Base-by-base conservation (phyloP, 345 rosid species). In the Eucalyptus regnans region DNA sequence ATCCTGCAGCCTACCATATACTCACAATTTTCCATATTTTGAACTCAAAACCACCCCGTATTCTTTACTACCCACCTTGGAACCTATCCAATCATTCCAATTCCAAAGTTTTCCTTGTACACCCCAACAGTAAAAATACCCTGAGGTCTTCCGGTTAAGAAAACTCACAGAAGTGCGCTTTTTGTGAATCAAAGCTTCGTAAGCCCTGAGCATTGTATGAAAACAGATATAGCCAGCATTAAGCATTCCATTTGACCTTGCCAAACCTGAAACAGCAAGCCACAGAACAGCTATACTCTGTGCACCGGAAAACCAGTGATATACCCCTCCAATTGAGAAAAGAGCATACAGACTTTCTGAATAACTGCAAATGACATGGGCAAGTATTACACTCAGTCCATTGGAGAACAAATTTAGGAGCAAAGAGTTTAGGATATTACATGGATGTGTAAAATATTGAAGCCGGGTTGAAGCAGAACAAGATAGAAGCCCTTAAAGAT, bases 191-290 rank as follows among this genome's bases (percentile, higher is more conserved):
- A 91, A 79, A 88, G 97, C 97, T 90, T 94, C 94, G 91, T 95
- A 96, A 87, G 92, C 95, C 89, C 58, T 94, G 91, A 95, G 96
- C 96, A 97, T 95, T 1, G 97, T 94, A 95, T 95, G 97, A 92
- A 96, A 96, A 94, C 99, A 94, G 87, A 95, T 89, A 91, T 96
- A 97, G 89, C 99, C 99, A 91, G 99, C 98, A 94, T 97, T 95
- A 87, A 97, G 94, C 92, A 97, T 93, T 89, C 99, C 99, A 89
- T 97, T 97, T 62, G 99, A 96, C 92, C 99, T 95, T 91, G 99
- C 97, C 94, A 93, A 94, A 68, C 96, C 94, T 88, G 99, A 98
- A 87, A 96, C 93, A 56, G 98, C 95, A 94, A 97, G 91, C 95
- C 96, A 97, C 87, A 97, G 91, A 86, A 93, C 94, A 71, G 97